These are phyloP conservation scores for Ephemerocybe angulata DNA, from an alignment of 768 basidiomycete species.

Conservation along the genomic window DNA sequence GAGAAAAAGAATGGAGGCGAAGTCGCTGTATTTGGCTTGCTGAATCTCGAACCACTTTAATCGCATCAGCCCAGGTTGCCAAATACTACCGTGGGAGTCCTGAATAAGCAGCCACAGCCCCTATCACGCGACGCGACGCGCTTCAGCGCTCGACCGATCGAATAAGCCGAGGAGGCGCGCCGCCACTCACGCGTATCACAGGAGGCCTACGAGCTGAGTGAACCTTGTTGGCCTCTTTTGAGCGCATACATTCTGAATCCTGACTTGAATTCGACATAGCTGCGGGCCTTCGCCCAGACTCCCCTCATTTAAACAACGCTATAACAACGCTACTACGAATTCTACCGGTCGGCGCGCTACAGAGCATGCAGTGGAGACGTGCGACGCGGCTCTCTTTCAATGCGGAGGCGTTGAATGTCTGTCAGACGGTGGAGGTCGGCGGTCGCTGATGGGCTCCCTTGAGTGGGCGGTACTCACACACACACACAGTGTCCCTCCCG, in stretches of 20 bases:
- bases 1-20: neutral
- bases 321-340: slow-evolving; percentile 64
- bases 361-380: slow-evolving; percentile 50
- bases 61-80: neutral
- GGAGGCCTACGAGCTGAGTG: too few relatives aligned
- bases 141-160: too few relatives aligned
- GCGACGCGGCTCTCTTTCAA: slow-evolving; percentile 62
- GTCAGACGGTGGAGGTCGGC: slow-evolving; percentile 90
- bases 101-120: neutral
- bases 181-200: too few relatives aligned
- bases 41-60: slow-evolving; percentile 5
- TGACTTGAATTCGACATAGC: too few relatives aligned
- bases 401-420: slow-evolving; percentile 88
- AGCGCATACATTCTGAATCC: too few relatives aligned
- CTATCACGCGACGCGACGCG: neutral
- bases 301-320: too few relatives aligned
- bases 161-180: too few relatives aligned
- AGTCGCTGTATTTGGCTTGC: neutral
- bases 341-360: slow-evolving; percentile 39
- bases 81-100: neutral
- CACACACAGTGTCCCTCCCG: slow-evolving; percentile 32
- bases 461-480: slow-evolving; percentile 84
- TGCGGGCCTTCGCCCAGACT: too few relatives aligned
- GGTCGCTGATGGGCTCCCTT: slow-evolving; percentile 91
- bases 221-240: too few relatives aligned